phyloP scores from a whole-genome alignment of 2,329 filamentous ascomycete species.

The Venturia asperata region DNA sequence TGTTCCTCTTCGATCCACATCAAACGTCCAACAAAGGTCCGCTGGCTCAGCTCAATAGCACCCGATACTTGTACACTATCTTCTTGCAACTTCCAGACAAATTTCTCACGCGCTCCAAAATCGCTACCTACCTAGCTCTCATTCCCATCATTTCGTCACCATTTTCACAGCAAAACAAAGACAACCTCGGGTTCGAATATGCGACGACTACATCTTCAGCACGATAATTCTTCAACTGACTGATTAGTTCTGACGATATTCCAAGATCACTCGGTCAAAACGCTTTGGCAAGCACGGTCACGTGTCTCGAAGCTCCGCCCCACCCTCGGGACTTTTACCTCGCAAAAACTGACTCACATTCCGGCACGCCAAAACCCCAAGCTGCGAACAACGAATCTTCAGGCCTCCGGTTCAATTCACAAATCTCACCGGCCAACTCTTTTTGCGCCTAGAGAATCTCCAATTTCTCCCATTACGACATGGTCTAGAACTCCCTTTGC shows the following conservation, averaged over 20 bases:
- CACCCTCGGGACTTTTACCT: not conserved
- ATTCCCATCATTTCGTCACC: no score
- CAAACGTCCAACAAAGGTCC: not conserved
- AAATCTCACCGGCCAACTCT: not conserved
- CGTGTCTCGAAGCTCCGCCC: not conserved
- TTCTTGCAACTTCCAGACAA: not conserved
- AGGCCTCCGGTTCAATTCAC: not conserved
- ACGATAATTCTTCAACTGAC: not conserved
- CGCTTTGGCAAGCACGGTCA: not conserved
- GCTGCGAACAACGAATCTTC: not conserved
- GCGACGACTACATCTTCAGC: not conserved
- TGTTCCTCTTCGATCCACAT: not conserved
- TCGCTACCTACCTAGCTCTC: no score
- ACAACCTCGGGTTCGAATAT: not conserved
- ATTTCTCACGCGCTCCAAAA: not conserved
- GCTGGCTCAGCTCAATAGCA: not conserved
- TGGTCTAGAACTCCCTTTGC: not conserved
- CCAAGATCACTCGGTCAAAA: not conserved
- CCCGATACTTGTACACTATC: not conserved
- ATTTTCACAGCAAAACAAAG: not conserved
- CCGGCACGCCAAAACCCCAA: not conserved
- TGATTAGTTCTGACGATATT: not conserved
- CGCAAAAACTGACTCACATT: not conserved
- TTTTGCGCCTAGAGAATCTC: not conserved
- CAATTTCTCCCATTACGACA: not conserved